phyloP scores from a whole-genome alignment of 2,329 filamentous ascomycete genomes.

The Alternaria arborescens region DNA sequence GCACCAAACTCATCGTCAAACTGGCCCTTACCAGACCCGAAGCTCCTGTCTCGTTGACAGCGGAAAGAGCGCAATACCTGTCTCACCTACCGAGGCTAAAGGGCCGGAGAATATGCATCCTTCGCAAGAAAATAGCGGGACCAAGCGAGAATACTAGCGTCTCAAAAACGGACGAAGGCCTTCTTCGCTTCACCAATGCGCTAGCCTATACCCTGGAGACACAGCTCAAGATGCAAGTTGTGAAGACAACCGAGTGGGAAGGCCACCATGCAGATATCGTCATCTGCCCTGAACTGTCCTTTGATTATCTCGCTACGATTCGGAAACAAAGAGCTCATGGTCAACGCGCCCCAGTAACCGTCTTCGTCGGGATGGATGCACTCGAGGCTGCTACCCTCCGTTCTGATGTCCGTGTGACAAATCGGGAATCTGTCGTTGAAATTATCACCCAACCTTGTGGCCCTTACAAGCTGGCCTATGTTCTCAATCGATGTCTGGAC shows the following conservation, averaged over 20 bases:
- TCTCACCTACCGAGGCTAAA: slow-evolving; percentile 28
- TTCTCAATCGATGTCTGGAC: slow-evolving; percentile 41
- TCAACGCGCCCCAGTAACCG: slow-evolving; percentile 31
- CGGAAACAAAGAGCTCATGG: slow-evolving; percentile 17
- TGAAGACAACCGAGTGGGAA: slow-evolving; percentile 36
- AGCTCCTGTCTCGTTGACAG: not conserved
- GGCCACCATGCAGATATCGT: slow-evolving; percentile 39
- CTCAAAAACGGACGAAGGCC: slow-evolving; percentile 24
- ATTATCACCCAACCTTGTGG: slow-evolving; percentile 49
- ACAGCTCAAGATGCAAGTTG: slow-evolving; percentile 38
- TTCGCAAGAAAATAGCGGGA: slow-evolving; percentile 19
- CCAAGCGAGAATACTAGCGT: not conserved
- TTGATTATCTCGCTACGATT: slow-evolving; percentile 43
- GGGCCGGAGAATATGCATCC: slow-evolving; percentile 37
- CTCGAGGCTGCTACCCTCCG: slow-evolving; percentile 46
- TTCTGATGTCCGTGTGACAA: slow-evolving; percentile 40
- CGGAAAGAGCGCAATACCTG: slow-evolving; percentile 24
- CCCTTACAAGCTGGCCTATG: slow-evolving; percentile 43
- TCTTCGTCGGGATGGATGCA: slow-evolving; percentile 46
- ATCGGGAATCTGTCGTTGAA: slow-evolving; percentile 43
- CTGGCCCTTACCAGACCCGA: slow-evolving; percentile 24
- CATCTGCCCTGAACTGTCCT: slow-evolving; percentile 45
- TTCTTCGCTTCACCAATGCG: slow-evolving; percentile 31
- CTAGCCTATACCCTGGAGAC: slow-evolving; percentile 32
- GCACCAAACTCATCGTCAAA: slow-evolving; percentile 32